Base-by-base conservation (phyloP, 2,329 filamentous ascomycete genomes). In the Curvularia sp. region DNA sequence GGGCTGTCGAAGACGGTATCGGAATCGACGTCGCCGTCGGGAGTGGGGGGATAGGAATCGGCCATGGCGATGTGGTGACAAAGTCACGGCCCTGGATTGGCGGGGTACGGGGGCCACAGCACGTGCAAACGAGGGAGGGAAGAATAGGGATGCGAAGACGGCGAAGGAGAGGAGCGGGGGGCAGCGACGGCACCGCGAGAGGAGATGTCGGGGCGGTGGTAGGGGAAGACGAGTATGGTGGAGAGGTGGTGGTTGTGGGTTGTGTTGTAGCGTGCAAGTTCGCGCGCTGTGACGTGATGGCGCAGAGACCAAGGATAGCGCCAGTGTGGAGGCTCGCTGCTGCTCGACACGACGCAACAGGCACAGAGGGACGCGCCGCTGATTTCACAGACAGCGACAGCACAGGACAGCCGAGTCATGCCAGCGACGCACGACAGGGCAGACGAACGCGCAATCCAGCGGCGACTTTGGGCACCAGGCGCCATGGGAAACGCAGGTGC, bases 1-100 rank as follows among this genome's bases (percentile, higher is more conserved):
- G 69, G 69, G 46, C 64, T 72, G 35, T 66, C 74, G 50, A 77
- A 70, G 55, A 72, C 71, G 42, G 64, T 65, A 49, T 74, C 72
- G 51, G 69, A 66, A 49, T 73, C 73, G 64, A 66, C 70, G 9
- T 74, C 72, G 58, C 64, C 68, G 55, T 70, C 71, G 22, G 72
- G 72, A 13, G 73, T 70, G 10, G 73, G 70, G 12, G 64, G 64
- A 44, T 69, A 62, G 50, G 72, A 72, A 53, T 53, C 50, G 30
- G 66, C 67, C 71, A 75, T 75, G 64, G 68, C 57, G 64, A 56
- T n/a, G 35, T 50, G 39, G 47, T 42, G 50, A 53, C 52, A 53
- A 35, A 38, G 48, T 46, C 43, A 61, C 53, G 39, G 57, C 49
- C 58, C 56, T 35, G 61, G 57, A 55, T 55, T 55, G 64, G 67